Evolutionary conservation across 768 basidiomycete species (phyloP).

Genomic region (Peribolospora kevripleyi): DNA sequence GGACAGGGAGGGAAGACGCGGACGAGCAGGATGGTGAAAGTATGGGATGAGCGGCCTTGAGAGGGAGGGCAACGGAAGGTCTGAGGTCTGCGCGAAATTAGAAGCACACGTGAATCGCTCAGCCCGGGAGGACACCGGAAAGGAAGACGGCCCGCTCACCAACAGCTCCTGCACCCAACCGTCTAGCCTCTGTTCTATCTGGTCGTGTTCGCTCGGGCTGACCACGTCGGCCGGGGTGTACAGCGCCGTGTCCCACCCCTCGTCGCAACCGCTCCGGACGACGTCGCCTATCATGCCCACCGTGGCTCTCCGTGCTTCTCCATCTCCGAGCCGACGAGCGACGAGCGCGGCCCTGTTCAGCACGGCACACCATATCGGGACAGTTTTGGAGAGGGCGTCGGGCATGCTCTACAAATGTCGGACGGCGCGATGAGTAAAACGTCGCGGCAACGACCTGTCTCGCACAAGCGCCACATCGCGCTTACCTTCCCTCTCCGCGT

Average conservation of each 20-base stretch:
- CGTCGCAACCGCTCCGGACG: slow-evolving; percentile 2
- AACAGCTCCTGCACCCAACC: slow-evolving; percentile 44
- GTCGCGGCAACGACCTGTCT: neutral
- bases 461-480: no score
- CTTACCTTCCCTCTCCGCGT: slow-evolving; percentile 57
- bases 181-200: slow-evolving; percentile 43
- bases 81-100: no score
- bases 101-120: no score
- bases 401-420: slow-evolving; percentile 37
- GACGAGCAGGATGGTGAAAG: no score
- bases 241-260: slow-evolving; percentile 32
- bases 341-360: slow-evolving; percentile 38
- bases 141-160: slow-evolving; percentile 23
- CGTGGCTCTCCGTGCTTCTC: slow-evolving; percentile 3
- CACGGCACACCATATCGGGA: slow-evolving; percentile 85
- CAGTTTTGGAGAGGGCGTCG: slow-evolving; percentile 75
- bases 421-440: neutral
- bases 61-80: no score
- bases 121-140: no score
- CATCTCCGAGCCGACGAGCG: slow-evolving; percentile 13
- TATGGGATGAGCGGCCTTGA: no score
- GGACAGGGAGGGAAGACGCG: no score
- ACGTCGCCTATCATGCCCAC: slow-evolving; percentile 2
- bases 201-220: slow-evolving; percentile 42
- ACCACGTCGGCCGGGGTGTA: slow-evolving; percentile 41